phyloP scores from a whole-genome alignment of 2,329 filamentous ascomycete species.

The Aspergillus terreus region DNA sequence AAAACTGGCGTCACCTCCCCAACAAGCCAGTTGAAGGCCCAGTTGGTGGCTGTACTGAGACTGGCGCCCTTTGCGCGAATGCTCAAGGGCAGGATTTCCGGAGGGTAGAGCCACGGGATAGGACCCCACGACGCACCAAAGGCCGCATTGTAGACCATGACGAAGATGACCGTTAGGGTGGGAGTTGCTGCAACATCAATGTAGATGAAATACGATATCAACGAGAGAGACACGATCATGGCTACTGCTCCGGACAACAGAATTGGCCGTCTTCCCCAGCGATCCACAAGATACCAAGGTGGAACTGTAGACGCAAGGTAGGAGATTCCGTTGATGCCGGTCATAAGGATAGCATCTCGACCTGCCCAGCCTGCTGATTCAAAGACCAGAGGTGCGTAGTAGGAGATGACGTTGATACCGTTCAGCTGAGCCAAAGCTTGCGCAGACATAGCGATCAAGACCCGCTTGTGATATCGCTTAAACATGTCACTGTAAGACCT shows the following conservation, averaged over 20 bases:
- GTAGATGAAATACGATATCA: slow-evolving; percentile 94
- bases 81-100: slow-evolving; percentile 95
- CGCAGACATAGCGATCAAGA: slow-evolving; percentile 98
- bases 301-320: slow-evolving; percentile 91
- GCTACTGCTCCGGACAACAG: slow-evolving; percentile 82
- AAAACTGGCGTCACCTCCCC: slow-evolving; percentile 92
- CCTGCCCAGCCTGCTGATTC: slow-evolving; percentile 95
- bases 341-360: slow-evolving; percentile 90
- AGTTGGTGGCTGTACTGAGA: slow-evolving; percentile 93
- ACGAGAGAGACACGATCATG: slow-evolving; percentile 82
- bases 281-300: slow-evolving; percentile 95
- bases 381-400: slow-evolving; percentile 95
- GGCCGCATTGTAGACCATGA: slow-evolving; percentile 97
- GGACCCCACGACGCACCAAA: slow-evolving; percentile 98
- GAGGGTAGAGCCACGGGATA: slow-evolving; percentile 96
- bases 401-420: slow-evolving; percentile 99
- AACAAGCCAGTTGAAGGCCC: slow-evolving; percentile 97
- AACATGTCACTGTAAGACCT: slow-evolving; percentile 93
- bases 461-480: slow-evolving; percentile 80
- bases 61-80: slow-evolving; percentile 96
- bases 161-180: slow-evolving; percentile 82
- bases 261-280: slow-evolving; percentile 84
- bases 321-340: slow-evolving; percentile 87
- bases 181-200: slow-evolving; percentile 75
- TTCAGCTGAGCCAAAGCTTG: slow-evolving; percentile 94